Conservation (phyloP, 1,139 yeast genomes). For the Taphrina confusa region DNA sequence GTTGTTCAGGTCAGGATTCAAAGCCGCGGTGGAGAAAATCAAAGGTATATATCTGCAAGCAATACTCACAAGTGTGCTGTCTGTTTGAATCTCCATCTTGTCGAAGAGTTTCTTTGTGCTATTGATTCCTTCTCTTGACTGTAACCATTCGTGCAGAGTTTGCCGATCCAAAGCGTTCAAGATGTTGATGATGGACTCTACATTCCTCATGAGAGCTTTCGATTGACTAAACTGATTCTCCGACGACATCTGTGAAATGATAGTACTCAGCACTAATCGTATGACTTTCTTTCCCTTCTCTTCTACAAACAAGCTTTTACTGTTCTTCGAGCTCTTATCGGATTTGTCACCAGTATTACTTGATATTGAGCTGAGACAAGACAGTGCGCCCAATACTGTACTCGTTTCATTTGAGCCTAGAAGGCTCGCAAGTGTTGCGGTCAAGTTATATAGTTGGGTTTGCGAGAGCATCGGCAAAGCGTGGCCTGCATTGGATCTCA, state of each 20-base stretch:
- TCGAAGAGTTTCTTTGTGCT: conserved; percentile 1
- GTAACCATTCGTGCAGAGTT: conserved; percentile 4
- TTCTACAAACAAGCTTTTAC: conserved; percentile 4
- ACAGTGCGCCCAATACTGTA: conserved; percentile 7
- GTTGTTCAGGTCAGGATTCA: no score
- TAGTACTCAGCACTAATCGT: conserved; percentile 18
- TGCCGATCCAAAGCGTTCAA: neutral
- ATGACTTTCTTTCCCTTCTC: conserved; percentile 28
- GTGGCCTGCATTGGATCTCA: conserved; percentile 1
- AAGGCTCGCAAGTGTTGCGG: conserved; percentile 7
- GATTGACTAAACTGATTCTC: neutral
- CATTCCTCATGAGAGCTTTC: neutral
- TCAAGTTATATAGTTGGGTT: conserved; percentile 9
- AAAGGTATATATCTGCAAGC: neutral
- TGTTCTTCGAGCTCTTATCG: neutral
- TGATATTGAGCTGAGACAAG: conserved; percentile 19
- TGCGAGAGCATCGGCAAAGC: neutral
- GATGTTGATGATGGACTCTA: neutral
- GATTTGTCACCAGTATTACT: no score
- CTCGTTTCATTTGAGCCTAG: neutral
- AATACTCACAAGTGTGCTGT: neutral
- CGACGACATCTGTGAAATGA: neutral
- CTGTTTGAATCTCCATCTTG: neutral
- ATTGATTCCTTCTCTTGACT: conserved; percentile 13
- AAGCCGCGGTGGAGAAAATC: no score